A percentile compares a stretch with the other conserved stretches of the same genome.
Conservation (phyloP, 176 grass and related monocot species). For the Oryza meyeriana region DNA sequence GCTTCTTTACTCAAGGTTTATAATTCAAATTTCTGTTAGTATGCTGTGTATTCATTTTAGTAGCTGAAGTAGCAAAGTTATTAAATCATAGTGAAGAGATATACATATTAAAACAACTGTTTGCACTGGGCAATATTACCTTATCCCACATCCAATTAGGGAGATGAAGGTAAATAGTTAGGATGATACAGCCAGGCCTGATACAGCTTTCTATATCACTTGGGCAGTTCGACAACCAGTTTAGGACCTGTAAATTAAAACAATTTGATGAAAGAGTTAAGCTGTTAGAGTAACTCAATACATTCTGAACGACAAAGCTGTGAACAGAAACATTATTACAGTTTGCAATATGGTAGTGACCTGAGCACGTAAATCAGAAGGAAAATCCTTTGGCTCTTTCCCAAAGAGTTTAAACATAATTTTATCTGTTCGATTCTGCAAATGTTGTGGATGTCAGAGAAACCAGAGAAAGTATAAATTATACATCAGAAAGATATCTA, state of each 20-base stretch:
- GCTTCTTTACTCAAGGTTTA: background rate
- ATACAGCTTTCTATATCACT: conserved; percentile 93
- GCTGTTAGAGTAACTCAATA: background rate
- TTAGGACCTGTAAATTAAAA: conserved; percentile 51
- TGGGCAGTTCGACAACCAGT: conserved; percentile 81
- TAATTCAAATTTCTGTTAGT: conserved; percentile 5
- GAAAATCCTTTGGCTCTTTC: conserved; percentile 81
- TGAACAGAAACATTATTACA: conserved; percentile 31
- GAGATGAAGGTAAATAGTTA: conserved; percentile 78
- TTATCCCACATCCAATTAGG: conserved; percentile 73
- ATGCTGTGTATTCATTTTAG: conserved; percentile 2
- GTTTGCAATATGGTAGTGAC: conserved; percentile 44
- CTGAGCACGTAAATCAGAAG: conserved; percentile 73
- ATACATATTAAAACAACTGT: background rate
- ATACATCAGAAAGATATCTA: conserved; percentile 21
- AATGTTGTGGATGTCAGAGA: conserved; percentile 16
- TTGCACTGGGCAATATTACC: conserved; percentile 34
- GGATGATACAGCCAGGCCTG: conserved; percentile 90
- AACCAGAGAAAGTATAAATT: conserved; percentile 7
- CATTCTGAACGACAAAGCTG: conserved; percentile 9
- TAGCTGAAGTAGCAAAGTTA: background rate
- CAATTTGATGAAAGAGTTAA: background rate
- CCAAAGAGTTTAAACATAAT: conserved; percentile 94
- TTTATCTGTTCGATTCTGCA: conserved; percentile 81
- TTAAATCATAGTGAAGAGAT: background rate